These are phyloP conservation scores for Fistulina hepatica DNA, from an alignment of 1,284 basidiomycete genomes.

Conservation along the genomic window DNA sequence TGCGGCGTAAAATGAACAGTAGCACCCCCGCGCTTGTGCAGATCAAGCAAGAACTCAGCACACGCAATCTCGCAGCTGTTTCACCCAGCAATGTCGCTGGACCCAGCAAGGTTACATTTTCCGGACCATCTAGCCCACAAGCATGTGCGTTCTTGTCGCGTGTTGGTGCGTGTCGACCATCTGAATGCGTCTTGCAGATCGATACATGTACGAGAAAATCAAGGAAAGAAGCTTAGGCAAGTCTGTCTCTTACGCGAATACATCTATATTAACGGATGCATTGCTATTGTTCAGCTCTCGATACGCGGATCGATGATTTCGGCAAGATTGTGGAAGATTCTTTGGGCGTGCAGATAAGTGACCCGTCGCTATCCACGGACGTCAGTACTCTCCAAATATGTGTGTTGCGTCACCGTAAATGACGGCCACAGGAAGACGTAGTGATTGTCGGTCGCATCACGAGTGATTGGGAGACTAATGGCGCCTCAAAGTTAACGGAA, in stretches of 20 bases:
- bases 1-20: conserved; percentile 18
- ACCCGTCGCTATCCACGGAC: conserved; percentile 65
- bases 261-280: too few relatives aligned
- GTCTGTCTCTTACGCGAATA: too few relatives aligned
- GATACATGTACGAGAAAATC: conserved; percentile 90
- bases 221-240: too few relatives aligned
- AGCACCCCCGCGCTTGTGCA: conserved; percentile 21
- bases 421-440: too few relatives aligned
- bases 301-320: conserved; percentile 78
- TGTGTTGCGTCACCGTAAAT: too few relatives aligned
- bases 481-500: conserved; percentile 64
- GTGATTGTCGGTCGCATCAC: conserved; percentile 80
- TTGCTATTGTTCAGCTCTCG: too few relatives aligned
- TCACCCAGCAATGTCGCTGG: too few relatives aligned
- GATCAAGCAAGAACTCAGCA: conserved; percentile 24
- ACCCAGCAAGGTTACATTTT: conserved; percentile 34
- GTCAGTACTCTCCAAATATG: conserved; percentile 30
- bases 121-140: conserved; percentile 32
- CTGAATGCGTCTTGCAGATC: conserved; percentile 37
- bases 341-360: conserved; percentile 58
- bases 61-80: conserved; percentile 16
- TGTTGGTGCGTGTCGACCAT: conserved; percentile 37
- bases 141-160: conserved; percentile 32
- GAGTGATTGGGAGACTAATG: conserved; percentile 54
- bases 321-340: conserved; percentile 68